A percentile compares a stretch with the other conserved stretches of the same genome.
Conservation (phyloP, 345 rosid genomes). For the Ricinus communis region DNA sequence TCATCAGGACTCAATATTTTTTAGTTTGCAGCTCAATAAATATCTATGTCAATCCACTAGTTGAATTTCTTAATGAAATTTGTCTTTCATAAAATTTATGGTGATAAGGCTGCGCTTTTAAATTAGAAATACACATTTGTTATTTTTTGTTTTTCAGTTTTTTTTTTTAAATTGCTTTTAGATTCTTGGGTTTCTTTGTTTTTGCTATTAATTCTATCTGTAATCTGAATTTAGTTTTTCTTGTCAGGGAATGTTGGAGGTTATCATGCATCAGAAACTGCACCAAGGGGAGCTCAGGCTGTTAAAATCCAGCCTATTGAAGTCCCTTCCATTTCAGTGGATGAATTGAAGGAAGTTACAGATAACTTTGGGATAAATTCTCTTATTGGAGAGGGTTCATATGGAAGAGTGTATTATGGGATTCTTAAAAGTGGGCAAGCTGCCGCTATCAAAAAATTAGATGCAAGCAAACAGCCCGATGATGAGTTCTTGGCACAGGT, state of each 20-base stretch:
- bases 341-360: slow-evolving; percentile 62
- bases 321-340: slow-evolving; percentile 55
- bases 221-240: slow-evolving; percentile 9
- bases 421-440: slow-evolving; percentile 57
- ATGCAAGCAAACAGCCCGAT: slow-evolving; percentile 88
- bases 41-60: background rate
- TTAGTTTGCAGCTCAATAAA: background rate
- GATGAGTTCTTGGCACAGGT: slow-evolving; percentile 91
- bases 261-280: slow-evolving; percentile 48
- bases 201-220: background rate
- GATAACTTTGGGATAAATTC: slow-evolving; percentile 59
- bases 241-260: slow-evolving; percentile 48
- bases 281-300: slow-evolving; percentile 50
- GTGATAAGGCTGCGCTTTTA: background rate
- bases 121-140: background rate
- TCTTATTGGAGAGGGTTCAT: slow-evolving; percentile 88
- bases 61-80: background rate
- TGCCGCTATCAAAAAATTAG: slow-evolving; percentile 85
- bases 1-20: background rate
- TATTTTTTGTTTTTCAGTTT: background rate
- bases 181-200: background rate
- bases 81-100: background rate
- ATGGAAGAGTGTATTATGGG: slow-evolving; percentile 86
- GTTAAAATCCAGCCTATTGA: slow-evolving; percentile 70
- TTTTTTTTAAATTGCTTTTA: background rate